phyloP scores from a whole-genome alignment of 331 rosid genomes.

The Rosa hybrid region DNA sequence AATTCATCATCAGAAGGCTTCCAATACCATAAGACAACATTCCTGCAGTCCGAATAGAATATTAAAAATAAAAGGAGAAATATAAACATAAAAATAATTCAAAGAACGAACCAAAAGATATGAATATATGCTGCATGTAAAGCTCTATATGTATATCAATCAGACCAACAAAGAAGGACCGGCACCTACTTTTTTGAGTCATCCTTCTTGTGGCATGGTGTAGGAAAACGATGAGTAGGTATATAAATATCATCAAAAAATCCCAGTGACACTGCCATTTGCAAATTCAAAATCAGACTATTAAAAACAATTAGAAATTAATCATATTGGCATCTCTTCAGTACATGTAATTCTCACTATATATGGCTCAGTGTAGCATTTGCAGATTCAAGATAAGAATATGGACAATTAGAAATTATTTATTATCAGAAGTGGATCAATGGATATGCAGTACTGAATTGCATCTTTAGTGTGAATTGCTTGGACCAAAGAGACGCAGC shows the following conservation, averaged over 20 bases:
- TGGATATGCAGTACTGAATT: not conserved
- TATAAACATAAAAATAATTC: not conserved
- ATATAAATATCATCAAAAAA: slow-evolving; percentile 82
- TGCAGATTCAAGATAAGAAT: not conserved
- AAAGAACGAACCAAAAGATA: not conserved
- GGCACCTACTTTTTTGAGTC: slow-evolving; percentile 50
- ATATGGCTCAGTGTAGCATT: not conserved
- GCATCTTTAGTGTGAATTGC: not conserved
- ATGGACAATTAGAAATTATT: not conserved
- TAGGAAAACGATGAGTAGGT: slow-evolving; percentile 58
- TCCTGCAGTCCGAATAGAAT: slow-evolving; percentile 39
- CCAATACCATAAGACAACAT: slow-evolving; percentile 60
- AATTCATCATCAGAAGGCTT: slow-evolving; percentile 30
- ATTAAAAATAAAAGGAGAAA: not conserved
- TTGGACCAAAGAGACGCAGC: not conserved
- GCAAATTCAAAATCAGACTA: slow-evolving; percentile 29
- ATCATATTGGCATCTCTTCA: not conserved
- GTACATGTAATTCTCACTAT: not conserved
- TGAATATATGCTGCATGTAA: not conserved
- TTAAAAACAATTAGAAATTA: not conserved
- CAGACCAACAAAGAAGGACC: not conserved
- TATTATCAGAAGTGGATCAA: not conserved
- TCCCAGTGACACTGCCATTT: slow-evolving; percentile 73
- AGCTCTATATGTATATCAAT: not conserved
- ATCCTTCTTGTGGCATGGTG: slow-evolving; percentile 45